phyloP scores from a whole-genome alignment of 345 rosid species.

The Hypericum androsaemum region DNA sequence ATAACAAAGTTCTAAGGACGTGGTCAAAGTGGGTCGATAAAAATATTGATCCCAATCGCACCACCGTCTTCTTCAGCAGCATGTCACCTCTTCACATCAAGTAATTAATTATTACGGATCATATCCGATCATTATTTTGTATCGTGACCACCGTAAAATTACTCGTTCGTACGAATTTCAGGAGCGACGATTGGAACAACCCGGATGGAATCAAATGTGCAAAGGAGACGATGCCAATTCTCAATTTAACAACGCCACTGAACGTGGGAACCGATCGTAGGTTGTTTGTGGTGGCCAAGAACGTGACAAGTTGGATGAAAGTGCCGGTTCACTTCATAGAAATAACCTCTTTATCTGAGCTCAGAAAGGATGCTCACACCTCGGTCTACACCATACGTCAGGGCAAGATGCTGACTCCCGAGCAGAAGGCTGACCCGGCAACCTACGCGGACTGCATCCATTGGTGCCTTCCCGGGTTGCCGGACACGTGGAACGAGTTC shows the following conservation, averaged over 20 bases:
- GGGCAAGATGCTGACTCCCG: slow-evolving; percentile 66
- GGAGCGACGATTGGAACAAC: slow-evolving; percentile 66
- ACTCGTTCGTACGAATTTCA: slow-evolving; percentile 5
- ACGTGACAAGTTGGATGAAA: slow-evolving; percentile 42
- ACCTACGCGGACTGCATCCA: slow-evolving; percentile 92
- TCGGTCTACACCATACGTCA: slow-evolving; percentile 70
- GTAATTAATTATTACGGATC: slow-evolving; percentile 19
- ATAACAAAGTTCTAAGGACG: slow-evolving; percentile 55
- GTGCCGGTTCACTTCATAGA: slow-evolving; percentile 53
- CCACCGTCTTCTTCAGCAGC: slow-evolving; percentile 73
- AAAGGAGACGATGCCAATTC: slow-evolving; percentile 53
- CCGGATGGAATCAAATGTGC: slow-evolving; percentile 56
- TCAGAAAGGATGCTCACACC: slow-evolving; percentile 87
- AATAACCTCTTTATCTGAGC: slow-evolving; percentile 69
- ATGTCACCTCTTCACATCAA: slow-evolving; percentile 83
- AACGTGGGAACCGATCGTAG: slow-evolving; percentile 71
- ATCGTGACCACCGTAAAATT: not conserved
- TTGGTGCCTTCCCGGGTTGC: slow-evolving; percentile 95
- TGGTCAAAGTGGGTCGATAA: slow-evolving; percentile 96
- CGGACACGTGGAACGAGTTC: slow-evolving; percentile 92
- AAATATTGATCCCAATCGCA: slow-evolving; percentile 58
- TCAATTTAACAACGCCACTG: slow-evolving; percentile 38
- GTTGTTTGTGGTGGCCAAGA: slow-evolving; percentile 35
- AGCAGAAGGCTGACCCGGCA: slow-evolving; percentile 68
- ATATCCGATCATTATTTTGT: not conserved